Evolutionary conservation across 1,284 basidiomycete genomes (phyloP), one percentile per base, ranked within the genome.

Genomic region (Trametes hirsuta): DNA sequence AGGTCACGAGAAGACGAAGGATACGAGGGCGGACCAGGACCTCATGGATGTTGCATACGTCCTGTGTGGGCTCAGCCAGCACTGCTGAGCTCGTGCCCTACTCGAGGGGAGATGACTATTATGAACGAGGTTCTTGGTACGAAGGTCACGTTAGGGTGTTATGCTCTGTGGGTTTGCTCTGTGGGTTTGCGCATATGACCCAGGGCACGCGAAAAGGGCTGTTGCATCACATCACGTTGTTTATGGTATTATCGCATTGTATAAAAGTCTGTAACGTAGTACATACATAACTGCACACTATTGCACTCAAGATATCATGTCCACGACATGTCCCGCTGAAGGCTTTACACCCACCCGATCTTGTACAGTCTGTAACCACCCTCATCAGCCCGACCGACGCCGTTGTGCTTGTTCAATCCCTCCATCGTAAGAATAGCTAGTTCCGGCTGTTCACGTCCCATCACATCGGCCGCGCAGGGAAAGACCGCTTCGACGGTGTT

Each of bases 301-400:
- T 47, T 34, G 21, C 35, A 30, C 37, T 21, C 25, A 50, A 39
- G 8, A 30, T 30, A 30, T 30, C 42, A 36, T 8, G n/a, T 25
- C 45, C 50, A 24, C 24, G 36, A 25, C 35, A n/a, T 21, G 3
- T n/a, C 25, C 36, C 25, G 5, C n/a, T 40, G 18, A 34, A 21
- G 34, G 8, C 18, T 14, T 52, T 42, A 58, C 37, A 64, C 67
- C 88, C 88, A 91, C 24, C 84, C 84, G 71, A 92, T 88, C 75
- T 83, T 82, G 68, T 85, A 90, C 57, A 90, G 69, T 65, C 73
- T 81, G 69, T 92, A 92, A 40, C 84, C 83, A 58, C 79, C 77
- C 73, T 91, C 90, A 71, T 92, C 90, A 40, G 82, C 85, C 49
- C 90, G 75, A 30, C 88, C 87, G 36, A 87, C 75, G 5, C 85